Evolutionary conservation across 164 flowering plant species (phyloP), one percentile per base, ranked within the genome.

Genomic region (Berberis vulgaris): DNA sequence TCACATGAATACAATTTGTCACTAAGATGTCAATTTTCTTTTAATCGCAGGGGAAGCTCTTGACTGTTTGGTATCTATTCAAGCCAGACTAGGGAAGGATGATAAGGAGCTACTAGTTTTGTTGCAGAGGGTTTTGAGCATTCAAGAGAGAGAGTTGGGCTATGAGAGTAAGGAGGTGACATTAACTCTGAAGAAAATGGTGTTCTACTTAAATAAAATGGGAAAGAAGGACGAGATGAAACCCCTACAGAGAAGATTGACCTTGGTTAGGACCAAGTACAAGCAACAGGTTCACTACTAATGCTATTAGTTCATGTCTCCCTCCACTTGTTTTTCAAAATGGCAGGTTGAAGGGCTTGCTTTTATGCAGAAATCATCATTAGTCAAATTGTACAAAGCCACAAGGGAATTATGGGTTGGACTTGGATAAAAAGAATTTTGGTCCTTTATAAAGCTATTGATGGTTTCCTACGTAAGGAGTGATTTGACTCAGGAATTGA

Each of bases 91-190:
- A 54, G 87, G 81, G 64, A 83, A 71, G 64, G 87, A 80, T 46
- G 84, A 85, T 55, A 61, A 7, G 3, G 76, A 79, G 69, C 55
- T 87, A 58, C 64, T 90, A 68, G 78, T 75, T 60, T 65, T 73
- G 69, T 80, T 90, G 40, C 73, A 84, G 69, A 77, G 96, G 76
- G 78, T 90, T 55, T 68, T 90, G 70, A 78, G 54, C 56, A 90
- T 90, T 64, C 97, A 94, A 74, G 97, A 94, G 81, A 81, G 60
- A 72, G 86, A 82, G 69, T 79, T 87, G 41, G 98, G 96, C 2
- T 41, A 62, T 46, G 91, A 85, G 46, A 83, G 92, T 66, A 81
- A 83, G 64, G 91, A 88, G 69, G 83, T 84, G 6, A 61, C 86
- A 73, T 56, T 57, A 49, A 90, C 96, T n/a, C 80, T 94, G 44